Conservation (phyloP, 1,284 basidiomycete genomes). For the Mycosarcoma mackinlayi region DNA sequence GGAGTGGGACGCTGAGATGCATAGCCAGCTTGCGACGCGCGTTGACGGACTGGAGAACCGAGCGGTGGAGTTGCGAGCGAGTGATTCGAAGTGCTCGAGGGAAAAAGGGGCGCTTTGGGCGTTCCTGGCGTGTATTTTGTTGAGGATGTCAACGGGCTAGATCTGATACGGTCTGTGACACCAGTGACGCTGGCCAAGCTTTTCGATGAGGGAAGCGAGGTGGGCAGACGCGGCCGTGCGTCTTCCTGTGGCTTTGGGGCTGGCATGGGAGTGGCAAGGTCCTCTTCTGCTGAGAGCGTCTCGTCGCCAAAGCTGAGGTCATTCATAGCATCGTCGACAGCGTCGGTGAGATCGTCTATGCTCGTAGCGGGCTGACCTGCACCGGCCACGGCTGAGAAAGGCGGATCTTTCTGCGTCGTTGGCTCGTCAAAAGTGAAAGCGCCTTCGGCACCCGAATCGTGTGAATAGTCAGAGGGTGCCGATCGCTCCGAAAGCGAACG, state of each 20-base stretch:
- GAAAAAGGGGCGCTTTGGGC: constrained; percentile 6
- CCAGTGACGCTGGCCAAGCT: constrained; percentile 31
- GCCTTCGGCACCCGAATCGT: constrained; percentile 34
- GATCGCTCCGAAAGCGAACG: constrained; percentile 31
- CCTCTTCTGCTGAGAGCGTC: constrained; percentile 30
- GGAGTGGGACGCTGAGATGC: constrained; percentile 2
- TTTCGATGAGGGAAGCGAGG: constrained; percentile 24
- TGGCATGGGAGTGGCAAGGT: constrained; percentile 32
- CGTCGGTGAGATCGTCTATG: constrained; percentile 56
- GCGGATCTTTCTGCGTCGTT: background rate
- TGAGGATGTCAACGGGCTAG: constrained; percentile 20
- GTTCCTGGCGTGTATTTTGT: constrained; percentile 10
- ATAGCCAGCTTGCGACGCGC: constrained; percentile 5
- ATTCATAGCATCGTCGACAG: constrained; percentile 56
- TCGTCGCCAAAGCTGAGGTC: constrained; percentile 57
- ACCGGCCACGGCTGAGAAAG: background rate
- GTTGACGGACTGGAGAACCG: constrained; percentile 23
- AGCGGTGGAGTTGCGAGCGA: constrained; percentile 19
- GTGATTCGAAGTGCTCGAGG: constrained; percentile 7
- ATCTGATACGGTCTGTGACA: constrained; percentile 3
- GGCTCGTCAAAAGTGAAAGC: constrained; percentile 19
- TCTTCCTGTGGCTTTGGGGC: constrained; percentile 14
- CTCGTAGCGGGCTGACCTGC: constrained; percentile 8
- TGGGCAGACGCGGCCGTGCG: constrained; percentile 10
- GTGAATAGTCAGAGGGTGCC: constrained; percentile 50